These are phyloP conservation scores for Filobasidium floriforme DNA, from an alignment of 768 basidiomycete species.

Conservation along the genomic window DNA sequence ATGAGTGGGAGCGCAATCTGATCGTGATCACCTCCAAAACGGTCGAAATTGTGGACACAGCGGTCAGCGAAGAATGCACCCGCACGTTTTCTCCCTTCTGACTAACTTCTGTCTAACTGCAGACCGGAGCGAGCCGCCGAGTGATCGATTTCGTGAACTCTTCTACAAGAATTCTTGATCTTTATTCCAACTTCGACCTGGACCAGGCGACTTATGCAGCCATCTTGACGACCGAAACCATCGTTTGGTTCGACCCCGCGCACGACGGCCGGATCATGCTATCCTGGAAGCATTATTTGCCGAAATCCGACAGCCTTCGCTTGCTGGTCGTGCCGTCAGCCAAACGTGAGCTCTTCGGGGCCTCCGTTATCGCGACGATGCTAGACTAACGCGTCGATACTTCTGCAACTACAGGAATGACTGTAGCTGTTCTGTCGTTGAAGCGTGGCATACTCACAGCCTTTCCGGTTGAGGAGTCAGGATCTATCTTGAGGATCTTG, in stretches of 20 bases:
- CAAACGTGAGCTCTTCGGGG: background rate
- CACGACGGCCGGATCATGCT: conserved; percentile 3
- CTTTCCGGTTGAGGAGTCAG: too few relatives aligned
- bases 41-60: background rate
- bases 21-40: background rate
- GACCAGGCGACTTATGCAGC: background rate
- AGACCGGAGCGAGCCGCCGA: conserved; percentile 1
- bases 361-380: background rate
- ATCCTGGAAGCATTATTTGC: conserved; percentile 6
- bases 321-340: background rate
- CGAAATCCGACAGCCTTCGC: background rate
- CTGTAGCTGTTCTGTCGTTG: too few relatives aligned
- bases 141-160: conserved; percentile 7
- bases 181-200: background rate
- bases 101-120: background rate
- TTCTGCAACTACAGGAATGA: too few relatives aligned
- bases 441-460: too few relatives aligned
- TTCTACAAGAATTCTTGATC: conserved; percentile 4
- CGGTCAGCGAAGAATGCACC: background rate
- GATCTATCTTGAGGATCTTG: too few relatives aligned
- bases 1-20: background rate
- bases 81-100: background rate
- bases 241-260: conserved; percentile 5
- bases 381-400: background rate
- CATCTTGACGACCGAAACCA: conserved; percentile 1